Conservation (phyloP, 768 basidiomycete species). For the Termitomyces sp. region DNA sequence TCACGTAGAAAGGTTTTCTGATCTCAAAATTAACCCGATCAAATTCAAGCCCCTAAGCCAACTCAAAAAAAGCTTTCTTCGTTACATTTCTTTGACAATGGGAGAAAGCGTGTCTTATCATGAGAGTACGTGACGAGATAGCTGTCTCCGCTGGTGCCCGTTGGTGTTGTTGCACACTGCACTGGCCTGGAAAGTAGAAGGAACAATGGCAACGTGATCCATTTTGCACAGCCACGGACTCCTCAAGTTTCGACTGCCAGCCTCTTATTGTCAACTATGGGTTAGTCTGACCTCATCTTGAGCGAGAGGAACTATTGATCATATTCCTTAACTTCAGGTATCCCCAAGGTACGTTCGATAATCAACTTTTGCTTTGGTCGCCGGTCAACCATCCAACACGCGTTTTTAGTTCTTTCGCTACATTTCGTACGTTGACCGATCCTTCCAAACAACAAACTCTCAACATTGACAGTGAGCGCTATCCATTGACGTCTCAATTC, state of each 20-base stretch:
- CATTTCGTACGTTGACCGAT: slow-evolving; percentile 62
- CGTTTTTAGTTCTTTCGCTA: slow-evolving; percentile 85
- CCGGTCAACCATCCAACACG: slow-evolving; percentile 5
- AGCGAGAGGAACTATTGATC: not conserved
- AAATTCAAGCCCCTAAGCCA: not conserved
- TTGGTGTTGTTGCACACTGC: too few species aligned
- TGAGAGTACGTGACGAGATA: not conserved
- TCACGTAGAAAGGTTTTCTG: not conserved
- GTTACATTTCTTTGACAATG: not conserved
- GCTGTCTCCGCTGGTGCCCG: too few species aligned
- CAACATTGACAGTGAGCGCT: slow-evolving; percentile 69
- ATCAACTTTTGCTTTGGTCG: not conserved
- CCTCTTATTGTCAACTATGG: slow-evolving; percentile 11
- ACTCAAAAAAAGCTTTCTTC: too few species aligned
- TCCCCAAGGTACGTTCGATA: slow-evolving; percentile 51
- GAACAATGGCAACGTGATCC: slow-evolving; percentile 11
- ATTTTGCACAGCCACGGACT: slow-evolving; percentile 5
- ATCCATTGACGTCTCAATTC: slow-evolving; percentile 95
- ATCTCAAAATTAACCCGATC: too few species aligned
- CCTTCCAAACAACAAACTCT: not conserved
- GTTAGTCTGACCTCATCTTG: slow-evolving; percentile 5
- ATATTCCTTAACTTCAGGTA: slow-evolving; percentile 30
- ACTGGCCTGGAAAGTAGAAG: too few species aligned
- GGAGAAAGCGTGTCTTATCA: not conserved
- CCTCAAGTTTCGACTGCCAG: slow-evolving; percentile 7